These are phyloP conservation scores for Hordeum marinum DNA, from an alignment of 176 grass and related monocot species.

Conservation along the genomic window DNA sequence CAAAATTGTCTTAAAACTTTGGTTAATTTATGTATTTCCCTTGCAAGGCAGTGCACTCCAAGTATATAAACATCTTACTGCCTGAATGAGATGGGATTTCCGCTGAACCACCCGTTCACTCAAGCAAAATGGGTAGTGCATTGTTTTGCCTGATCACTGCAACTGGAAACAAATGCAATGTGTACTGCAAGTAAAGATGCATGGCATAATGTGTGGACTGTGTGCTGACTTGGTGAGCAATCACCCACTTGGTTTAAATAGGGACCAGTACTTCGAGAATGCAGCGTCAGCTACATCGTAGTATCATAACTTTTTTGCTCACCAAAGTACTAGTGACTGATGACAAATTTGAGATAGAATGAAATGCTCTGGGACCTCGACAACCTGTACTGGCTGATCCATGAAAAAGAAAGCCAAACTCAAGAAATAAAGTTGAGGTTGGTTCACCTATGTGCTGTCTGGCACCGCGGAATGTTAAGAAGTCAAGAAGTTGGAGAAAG, in stretches of 20 bases:
- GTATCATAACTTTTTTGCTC: background rate
- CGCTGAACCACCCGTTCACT: background rate
- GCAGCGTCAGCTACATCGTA: constrained; percentile 22
- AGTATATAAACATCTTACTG: background rate
- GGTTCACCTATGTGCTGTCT: background rate
- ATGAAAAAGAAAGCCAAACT: background rate
- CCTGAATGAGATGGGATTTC: background rate
- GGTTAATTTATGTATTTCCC: background rate
- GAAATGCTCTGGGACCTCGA: background rate
- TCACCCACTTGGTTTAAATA: constrained; percentile 8
- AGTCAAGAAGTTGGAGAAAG: constrained; percentile 15
- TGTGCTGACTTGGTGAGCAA: constrained; percentile 34
- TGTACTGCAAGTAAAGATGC: background rate
- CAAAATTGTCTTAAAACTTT: background rate
- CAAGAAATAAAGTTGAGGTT: constrained; percentile 22
- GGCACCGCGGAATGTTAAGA: background rate
- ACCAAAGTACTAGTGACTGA: constrained; percentile 3
- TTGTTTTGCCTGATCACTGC: constrained; percentile 5
- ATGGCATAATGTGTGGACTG: background rate
- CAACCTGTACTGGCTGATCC: constrained; percentile 11
- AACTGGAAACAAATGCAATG: background rate
- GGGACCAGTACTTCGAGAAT: background rate
- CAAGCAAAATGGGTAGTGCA: background rate
- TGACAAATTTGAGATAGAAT: background rate
- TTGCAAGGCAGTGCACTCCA: background rate